Evolutionary conservation across 163 green algal species (phyloP), one percentile per base, ranked within the genome.

Genomic region (Trebouxiophyceae sp.): DNA sequence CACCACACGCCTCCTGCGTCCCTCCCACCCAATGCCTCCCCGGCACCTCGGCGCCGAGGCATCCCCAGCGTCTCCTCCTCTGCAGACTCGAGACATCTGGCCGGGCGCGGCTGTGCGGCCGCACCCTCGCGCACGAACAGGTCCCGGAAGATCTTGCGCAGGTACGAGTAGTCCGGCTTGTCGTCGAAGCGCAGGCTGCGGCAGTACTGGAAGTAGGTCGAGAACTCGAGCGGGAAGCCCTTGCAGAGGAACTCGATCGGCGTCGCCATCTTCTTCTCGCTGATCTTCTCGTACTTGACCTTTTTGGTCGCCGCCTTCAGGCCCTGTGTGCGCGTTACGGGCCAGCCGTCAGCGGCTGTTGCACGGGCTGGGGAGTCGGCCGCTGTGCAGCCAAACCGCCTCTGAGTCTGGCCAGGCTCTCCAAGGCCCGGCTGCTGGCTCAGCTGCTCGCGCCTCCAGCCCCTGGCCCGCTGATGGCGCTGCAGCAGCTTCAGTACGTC

Each of bases 251-350:
- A 68, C 77, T 97, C 95, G 45, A 97, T 95, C 47, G 91, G 90
- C 2, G 95, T 99, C 19, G 83, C 89, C 86, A 98, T 97, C 87
- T 99, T 99, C 81, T 97, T 97, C 72, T 99, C 95, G 74, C 87
- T 96, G 81, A 99, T 99, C 77, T 97, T 98, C 73, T 99, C 95
- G 71, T 99, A 99, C 84, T 99, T 99, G 68, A 97, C 90, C 81
- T 97, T 97, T 85, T 98, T 98, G 56, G 93, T 99, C 16, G 87
- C 89, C 1, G 95, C 95, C 73, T 98, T 97, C 44, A 99, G 84
- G 1, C 95, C 95, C 76, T 66, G 44, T n/a, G n/a, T n/a, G n/a
- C n/a, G n/a, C n/a, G n/a, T n/a, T n/a, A n/a, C n/a, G n/a, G n/a
- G n/a, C n/a, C n/a, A n/a, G n/a, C n/a, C n/a, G n/a, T n/a, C n/a